Conservation (phyloP, 2,329 filamentous ascomycete species). For the Sclerotinia borealis region DNA sequence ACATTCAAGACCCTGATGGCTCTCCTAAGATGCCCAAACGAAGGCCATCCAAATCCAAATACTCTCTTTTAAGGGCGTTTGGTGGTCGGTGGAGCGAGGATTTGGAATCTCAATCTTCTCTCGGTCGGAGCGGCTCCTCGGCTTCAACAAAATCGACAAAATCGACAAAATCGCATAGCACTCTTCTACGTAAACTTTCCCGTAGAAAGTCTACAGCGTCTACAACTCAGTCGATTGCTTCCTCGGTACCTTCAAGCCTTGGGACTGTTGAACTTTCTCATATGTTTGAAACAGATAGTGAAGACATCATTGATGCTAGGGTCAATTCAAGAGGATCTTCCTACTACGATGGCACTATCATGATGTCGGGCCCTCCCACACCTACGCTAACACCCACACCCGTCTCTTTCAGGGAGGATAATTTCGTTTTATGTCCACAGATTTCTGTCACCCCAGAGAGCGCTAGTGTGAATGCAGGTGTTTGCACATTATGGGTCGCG, state of each 20-base stretch:
- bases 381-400: not conserved
- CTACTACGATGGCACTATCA: conserved; percentile 8
- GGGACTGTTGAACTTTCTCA: conserved; percentile 2
- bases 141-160: conserved; percentile 5
- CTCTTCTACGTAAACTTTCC: conserved; percentile 24
- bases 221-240: not conserved
- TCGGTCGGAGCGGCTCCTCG: not conserved
- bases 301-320: conserved; percentile 21
- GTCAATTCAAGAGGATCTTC: conserved; percentile 18
- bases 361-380: conserved; percentile 5
- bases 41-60: conserved; percentile 28
- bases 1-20: not conserved
- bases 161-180: conserved; percentile 14
- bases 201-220: conserved; percentile 17
- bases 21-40: conserved; percentile 22
- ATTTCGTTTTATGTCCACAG: conserved; percentile 26
- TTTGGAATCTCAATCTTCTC: conserved; percentile 10
- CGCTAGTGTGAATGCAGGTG: conserved; percentile 27
- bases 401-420: not conserved
- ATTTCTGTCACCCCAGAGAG: conserved; percentile 31
- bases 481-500: conserved; percentile 33
- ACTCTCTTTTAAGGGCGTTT: conserved; percentile 29
- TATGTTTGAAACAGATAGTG: conserved; percentile 15
- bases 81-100: conserved; percentile 18
- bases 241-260: not conserved